These are phyloP conservation scores for Astrothelium macrocarpum DNA, from an alignment of 495 filamentous ascomycete genomes.

Conservation along the genomic window DNA sequence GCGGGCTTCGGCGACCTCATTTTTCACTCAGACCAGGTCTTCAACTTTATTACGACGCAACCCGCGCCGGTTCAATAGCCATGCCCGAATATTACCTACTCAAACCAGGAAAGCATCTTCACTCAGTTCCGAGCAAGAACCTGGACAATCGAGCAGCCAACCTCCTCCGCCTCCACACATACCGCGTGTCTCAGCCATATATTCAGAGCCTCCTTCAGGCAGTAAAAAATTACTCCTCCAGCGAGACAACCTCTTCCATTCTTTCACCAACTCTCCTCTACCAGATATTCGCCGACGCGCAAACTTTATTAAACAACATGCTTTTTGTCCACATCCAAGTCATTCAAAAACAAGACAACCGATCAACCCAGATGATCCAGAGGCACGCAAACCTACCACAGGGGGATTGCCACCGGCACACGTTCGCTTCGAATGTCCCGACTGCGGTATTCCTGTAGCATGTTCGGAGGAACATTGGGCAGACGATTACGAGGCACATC, in stretches of 20 bases:
- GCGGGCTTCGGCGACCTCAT: neutral
- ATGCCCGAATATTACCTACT: neutral
- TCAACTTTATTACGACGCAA: neutral
- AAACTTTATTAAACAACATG: slow-evolving; percentile 79
- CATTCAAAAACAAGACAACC: slow-evolving; percentile 61
- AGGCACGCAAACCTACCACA: slow-evolving; percentile 42
- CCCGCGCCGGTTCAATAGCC: neutral
- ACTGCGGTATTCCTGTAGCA: slow-evolving; percentile 89
- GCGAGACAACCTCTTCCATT: slow-evolving; percentile 83
- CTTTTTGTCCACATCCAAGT: slow-evolving; percentile 79
- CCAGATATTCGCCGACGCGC: slow-evolving; percentile 76
- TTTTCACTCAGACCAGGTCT: neutral
- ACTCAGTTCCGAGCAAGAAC: neutral
- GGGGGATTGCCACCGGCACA: slow-evolving; percentile 58
- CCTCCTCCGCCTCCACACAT: too few relatives aligned
- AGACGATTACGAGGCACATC: slow-evolving; percentile 84
- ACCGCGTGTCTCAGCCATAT: too few relatives aligned
- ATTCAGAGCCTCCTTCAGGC: neutral
- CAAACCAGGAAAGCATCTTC: neutral
- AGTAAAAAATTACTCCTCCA: slow-evolving; percentile 42
- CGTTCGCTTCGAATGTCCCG: slow-evolving; percentile 87
- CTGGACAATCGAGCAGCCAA: neutral
- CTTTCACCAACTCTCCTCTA: slow-evolving; percentile 76
- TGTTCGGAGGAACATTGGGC: slow-evolving; percentile 91
- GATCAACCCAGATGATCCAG: slow-evolving; percentile 50